phyloP scores from a whole-genome alignment of 1,139 yeast genomes.

The Geotrichum macrosporum region DNA sequence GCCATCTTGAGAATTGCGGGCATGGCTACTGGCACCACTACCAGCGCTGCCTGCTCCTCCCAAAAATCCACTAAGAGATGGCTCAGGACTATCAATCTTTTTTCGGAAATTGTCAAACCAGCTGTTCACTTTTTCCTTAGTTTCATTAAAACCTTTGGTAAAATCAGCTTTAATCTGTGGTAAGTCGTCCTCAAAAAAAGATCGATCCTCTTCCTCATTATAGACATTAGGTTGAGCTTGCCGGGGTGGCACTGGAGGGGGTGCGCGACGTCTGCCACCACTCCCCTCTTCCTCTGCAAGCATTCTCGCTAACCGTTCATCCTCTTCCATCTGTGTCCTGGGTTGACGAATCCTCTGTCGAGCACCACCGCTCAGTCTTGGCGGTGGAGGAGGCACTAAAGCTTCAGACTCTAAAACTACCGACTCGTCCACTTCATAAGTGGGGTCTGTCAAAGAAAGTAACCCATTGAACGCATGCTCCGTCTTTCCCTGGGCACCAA shows the following conservation, averaged over 20 bases:
- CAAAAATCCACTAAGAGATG: constrained; percentile 25
- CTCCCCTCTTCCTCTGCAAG: constrained; percentile 50
- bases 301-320: constrained; percentile 71
- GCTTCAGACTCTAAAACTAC: constrained; percentile 31
- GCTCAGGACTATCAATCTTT: constrained; percentile 42
- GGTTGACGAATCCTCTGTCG: background rate
- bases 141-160: constrained; percentile 77
- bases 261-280: constrained; percentile 28
- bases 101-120: constrained; percentile 77
- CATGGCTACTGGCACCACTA: constrained; percentile 26
- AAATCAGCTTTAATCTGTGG: constrained; percentile 69
- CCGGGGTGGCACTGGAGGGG: constrained; percentile 23
- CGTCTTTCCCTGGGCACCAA: constrained; percentile 78
- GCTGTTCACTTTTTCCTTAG: constrained; percentile 67
- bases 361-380: background rate
- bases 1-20: constrained; percentile 23
- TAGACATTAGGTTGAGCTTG: constrained; percentile 21
- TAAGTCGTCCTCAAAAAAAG: constrained; percentile 55
- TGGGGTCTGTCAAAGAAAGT: constrained; percentile 73
- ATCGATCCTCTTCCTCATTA: constrained; percentile 33
- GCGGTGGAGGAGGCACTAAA: constrained; percentile 33
- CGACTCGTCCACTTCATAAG: constrained; percentile 50
- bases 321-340: constrained; percentile 6
- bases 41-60: no score
- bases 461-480: constrained; percentile 89